Base-by-base conservation (phyloP, 495 filamentous ascomycete species). In the Copromyces sp. region DNA sequence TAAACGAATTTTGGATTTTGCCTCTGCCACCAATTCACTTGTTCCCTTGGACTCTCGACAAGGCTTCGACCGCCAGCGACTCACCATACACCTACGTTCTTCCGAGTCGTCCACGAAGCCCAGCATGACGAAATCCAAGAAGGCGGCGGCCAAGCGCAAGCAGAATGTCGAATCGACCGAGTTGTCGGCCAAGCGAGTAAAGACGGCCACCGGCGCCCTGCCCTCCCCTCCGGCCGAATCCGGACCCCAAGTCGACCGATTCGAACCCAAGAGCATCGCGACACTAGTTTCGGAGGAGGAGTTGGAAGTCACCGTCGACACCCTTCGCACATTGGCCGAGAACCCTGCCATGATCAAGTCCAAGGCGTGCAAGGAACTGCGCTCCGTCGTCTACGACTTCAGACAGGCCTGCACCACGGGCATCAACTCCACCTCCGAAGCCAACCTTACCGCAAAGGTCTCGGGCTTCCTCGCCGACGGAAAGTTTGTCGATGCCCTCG, bases 301-400 rank as follows among this genome's bases (percentile, higher is more conserved):
- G 38, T 75, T 86, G 69, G 84, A 83, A 39, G 80, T 85, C 68
- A 78, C 83, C 6, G 75, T 85, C 74, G 84, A 85, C 20, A 84
- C 83, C 7, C 79, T 86, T 1, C 75, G 71, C 0, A 76, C 80
- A 1, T 79, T 86, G 3, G 71, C 82, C 9, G 74, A 80, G 39
- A 77, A 86, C 74, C 83, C 83, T 3, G 72, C 47, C 61, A 72
- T 86, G 3, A 82, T 85, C 71, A 85, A 85, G 74, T 80, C 83
- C 2, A 83, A 84, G 73, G 79, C 77, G 29, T 85, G 83, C 76
- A 84, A 81, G 69, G 81, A 83, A 71, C 73, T 86, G n/a, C 75
- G 83, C 32, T 80, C 79, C 7, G 84, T 83, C 20, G 84, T 84
- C 14, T 84, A 84, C 73, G 80, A 83, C 39, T 86, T 86, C 71